Base-by-base conservation (phyloP, 495 filamentous ascomycete species). In the Tuber melanosporum region DNA sequence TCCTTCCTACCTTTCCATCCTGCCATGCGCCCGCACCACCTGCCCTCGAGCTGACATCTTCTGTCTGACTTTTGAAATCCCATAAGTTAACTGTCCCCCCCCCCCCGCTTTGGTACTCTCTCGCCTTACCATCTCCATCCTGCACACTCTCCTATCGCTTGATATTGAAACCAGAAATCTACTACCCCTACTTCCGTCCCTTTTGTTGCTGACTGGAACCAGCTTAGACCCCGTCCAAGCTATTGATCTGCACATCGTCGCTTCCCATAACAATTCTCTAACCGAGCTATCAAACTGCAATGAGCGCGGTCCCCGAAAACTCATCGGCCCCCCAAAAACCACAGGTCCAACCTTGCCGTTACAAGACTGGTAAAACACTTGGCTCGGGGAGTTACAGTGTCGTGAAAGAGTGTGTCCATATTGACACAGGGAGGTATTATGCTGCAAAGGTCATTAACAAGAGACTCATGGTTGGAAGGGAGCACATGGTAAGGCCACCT, bases 361-460 rank as follows among this genome's bases (percentile, higher is more conserved):
- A 99, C 89, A 99, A 98, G 87, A 98, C 97, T 1, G 95, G 95
- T 77, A 99, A 98, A 88, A 98, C 95, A 14, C 86, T 99, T 45
- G 95, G 95, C 75, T 94, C 95, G 7, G 95, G 95, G 76, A 96
- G 93, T 69, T 99, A 99, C 86, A 98, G 94, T 70, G 95, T 98
- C 75, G 95, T 99, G n/a, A 98, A 98, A 85, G 95, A 99, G 86
- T 99, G 95, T 84, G 94, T 99, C 32, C 96, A 98, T 85, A 98
- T 98, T 81, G 95, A 98, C 79, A 98, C 96, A 1, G 96, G 95
- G 71, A 89, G 94, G 74, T 98, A 97, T 86, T 99, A 98, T 91
- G 95, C 95, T 22, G 95, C 96, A 52, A 99, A 99, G 85, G 96
- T 99, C 36, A 99, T 99, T 86, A 99, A 98, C 85, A 99, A 99